Conservation (phyloP, 2,329 filamentous ascomycete genomes). For the Fusarium newnesense region DNA sequence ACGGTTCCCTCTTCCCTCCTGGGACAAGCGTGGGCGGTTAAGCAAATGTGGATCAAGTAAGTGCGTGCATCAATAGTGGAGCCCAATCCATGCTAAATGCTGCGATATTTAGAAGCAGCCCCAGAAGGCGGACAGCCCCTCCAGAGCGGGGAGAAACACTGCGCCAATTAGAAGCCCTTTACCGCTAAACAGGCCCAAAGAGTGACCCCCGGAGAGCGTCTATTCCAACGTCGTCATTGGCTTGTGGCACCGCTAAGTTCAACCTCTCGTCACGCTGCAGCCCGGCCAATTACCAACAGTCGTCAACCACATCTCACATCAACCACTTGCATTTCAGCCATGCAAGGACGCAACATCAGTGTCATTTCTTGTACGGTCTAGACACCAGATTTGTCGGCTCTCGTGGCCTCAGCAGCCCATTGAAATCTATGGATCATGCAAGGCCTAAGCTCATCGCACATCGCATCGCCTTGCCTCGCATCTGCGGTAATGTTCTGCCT, state of each 20-base stretch:
- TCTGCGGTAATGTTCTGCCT: slow-evolving; percentile 32
- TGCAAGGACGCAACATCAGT: slow-evolving; percentile 15
- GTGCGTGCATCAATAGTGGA: slow-evolving; percentile 34
- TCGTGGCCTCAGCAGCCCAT: slow-evolving; percentile 19
- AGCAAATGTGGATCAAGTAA: slow-evolving; percentile 34
- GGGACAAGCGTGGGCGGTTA: slow-evolving; percentile 41
- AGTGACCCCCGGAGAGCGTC: slow-evolving; percentile 32
- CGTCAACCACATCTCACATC: slow-evolving; percentile 19
- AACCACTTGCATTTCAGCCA: slow-evolving; percentile 33
- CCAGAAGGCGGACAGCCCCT: slow-evolving; percentile 6
- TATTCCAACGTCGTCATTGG: slow-evolving; percentile 41
- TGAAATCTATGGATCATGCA: slow-evolving; percentile 40
- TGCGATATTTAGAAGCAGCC: slow-evolving; percentile 37
- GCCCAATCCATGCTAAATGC: neutral
- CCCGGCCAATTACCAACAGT: slow-evolving; percentile 31
- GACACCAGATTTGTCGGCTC: slow-evolving; percentile 11
- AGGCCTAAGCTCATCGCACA: slow-evolving; percentile 25
- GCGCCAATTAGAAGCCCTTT: slow-evolving; percentile 15
- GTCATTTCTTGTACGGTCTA: slow-evolving; percentile 10
- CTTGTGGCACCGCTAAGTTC: slow-evolving; percentile 35
- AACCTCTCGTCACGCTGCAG: slow-evolving; percentile 40
- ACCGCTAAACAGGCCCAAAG: slow-evolving; percentile 28
- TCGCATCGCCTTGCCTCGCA: slow-evolving; percentile 23
- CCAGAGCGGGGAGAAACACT: slow-evolving; percentile 21
- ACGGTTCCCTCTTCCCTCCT: slow-evolving; percentile 17